Conservation (phyloP, 2,329 filamentous ascomycete genomes). For the Colletotrichum liaoningense region DNA sequence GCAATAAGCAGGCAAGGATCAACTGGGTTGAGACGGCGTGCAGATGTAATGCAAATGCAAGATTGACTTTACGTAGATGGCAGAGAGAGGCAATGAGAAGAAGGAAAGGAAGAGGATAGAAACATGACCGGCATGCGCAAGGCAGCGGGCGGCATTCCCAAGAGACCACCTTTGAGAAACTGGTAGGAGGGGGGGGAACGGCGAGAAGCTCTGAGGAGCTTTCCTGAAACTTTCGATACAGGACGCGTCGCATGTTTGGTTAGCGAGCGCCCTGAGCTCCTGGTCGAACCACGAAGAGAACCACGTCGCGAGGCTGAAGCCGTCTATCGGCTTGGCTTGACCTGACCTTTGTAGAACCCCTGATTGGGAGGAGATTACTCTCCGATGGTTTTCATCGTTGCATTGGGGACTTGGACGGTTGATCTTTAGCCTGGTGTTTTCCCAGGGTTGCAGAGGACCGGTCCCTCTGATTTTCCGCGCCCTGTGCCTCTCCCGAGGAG, state of each 20-base stretch:
- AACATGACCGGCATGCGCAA: conserved; percentile 22
- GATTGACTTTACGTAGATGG: conserved; percentile 5
- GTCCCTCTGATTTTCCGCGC: conserved; percentile 1
- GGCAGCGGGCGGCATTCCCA: conserved; percentile 8
- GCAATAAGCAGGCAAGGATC: conserved; percentile 17
- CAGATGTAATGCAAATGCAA: conserved; percentile 11
- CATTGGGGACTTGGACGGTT: not conserved
- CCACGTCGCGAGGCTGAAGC: conserved; percentile 23
- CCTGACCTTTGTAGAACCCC: not conserved
- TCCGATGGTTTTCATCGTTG: not conserved
- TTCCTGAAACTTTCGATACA: conserved; percentile 42
- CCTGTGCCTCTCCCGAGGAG: not conserved
- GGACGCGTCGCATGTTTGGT: conserved; percentile 41
- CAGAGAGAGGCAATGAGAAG: not conserved
- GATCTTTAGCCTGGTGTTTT: conserved; percentile 5
- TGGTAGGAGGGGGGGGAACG: not conserved
- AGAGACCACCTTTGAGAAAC: not conserved
- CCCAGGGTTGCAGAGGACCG: not conserved
- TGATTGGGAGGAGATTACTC: not conserved
- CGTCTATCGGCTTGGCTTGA: not conserved
- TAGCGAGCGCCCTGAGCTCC: conserved; percentile 29
- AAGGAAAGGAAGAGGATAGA: not conserved
- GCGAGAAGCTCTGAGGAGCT: conserved; percentile 18
- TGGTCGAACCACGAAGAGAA: not conserved
- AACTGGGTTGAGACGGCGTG: conserved; percentile 8